Conservation (phyloP, 495 filamentous ascomycete species). For the Cairneyella variabilis region DNA sequence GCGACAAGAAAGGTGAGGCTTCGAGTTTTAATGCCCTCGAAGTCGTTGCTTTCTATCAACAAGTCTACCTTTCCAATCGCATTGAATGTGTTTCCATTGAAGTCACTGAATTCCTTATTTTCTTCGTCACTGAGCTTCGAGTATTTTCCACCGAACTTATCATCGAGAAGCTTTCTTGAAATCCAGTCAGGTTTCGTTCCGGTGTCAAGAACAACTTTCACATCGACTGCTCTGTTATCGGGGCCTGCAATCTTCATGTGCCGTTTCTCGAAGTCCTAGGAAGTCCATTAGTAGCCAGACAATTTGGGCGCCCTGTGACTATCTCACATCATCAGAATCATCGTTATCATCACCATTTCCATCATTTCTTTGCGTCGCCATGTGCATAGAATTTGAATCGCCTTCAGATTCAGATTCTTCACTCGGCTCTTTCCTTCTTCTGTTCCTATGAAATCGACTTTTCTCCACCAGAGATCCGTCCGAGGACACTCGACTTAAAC, state of each 20-base stretch:
- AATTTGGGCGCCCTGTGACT: no score
- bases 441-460: not conserved
- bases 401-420: not conserved
- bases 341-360: not conserved
- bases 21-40: not conserved
- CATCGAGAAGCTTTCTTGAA: not conserved
- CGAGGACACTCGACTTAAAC: not conserved
- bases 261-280: no score
- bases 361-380: not conserved
- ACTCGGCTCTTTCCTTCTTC: not conserved
- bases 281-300: no score
- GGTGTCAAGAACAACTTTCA: not conserved
- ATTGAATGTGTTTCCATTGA: slow-evolving; percentile 8
- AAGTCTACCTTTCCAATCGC: slow-evolving; percentile 2
- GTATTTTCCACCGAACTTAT: not conserved
- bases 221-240: not conserved
- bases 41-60: not conserved
- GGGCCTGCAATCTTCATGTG: not conserved
- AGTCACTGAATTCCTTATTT: slow-evolving; percentile 3
- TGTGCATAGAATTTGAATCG: not conserved
- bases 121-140: not conserved
- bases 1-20: slow-evolving; percentile 1
- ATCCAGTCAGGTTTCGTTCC: slow-evolving; percentile 7
- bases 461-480: not conserved
- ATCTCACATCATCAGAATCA: slow-evolving; percentile 6